These are phyloP conservation scores for Cyclostephanos tholiformis DNA, from an alignment of 108 stramenopile species.

Conservation along the genomic window DNA sequence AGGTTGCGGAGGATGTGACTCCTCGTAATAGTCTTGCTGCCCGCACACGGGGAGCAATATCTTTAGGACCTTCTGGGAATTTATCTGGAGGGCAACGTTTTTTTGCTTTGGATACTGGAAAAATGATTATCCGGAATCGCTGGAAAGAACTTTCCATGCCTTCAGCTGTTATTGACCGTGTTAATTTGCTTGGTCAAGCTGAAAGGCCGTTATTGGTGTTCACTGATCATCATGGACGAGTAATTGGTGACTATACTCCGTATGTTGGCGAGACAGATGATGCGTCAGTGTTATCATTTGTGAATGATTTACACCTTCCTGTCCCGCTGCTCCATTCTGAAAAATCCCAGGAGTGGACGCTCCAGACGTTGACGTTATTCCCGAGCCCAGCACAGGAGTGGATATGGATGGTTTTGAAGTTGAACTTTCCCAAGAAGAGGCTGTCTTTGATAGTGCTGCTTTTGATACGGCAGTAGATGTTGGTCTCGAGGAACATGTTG, in stretches of 20 bases:
- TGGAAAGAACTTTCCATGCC: background rate
- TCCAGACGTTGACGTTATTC: background rate
- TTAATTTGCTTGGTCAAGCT: background rate
- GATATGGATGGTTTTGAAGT: background rate
- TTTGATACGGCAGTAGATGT: no score
- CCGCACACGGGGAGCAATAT: no score
- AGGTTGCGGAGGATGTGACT: no score
- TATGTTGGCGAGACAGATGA: background rate
- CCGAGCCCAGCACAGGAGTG: background rate
- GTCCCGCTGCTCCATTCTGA: no score
- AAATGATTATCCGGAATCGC: no score
- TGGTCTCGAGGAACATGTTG: no score
- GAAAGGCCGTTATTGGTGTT: background rate
- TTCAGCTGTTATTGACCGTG: background rate
- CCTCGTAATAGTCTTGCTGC: no score
- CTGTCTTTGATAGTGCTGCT: no score
- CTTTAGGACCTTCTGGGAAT: slow-evolving; percentile 12
- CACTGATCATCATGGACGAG: background rate
- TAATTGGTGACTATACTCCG: background rate
- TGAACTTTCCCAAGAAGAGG: no score
- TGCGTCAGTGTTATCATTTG: no score
- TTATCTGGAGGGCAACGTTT: slow-evolving; percentile 8
- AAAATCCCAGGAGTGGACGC: slow-evolving; percentile 2
- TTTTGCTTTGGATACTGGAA: slow-evolving; percentile 4
- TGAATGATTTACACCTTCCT: no score